A percentile compares a stretch with the other conserved stretches of the same genome.
Evolutionary conservation across 2,329 filamentous ascomycete species (phyloP).

Genomic region (Emericellopsis cladophorae): DNA sequence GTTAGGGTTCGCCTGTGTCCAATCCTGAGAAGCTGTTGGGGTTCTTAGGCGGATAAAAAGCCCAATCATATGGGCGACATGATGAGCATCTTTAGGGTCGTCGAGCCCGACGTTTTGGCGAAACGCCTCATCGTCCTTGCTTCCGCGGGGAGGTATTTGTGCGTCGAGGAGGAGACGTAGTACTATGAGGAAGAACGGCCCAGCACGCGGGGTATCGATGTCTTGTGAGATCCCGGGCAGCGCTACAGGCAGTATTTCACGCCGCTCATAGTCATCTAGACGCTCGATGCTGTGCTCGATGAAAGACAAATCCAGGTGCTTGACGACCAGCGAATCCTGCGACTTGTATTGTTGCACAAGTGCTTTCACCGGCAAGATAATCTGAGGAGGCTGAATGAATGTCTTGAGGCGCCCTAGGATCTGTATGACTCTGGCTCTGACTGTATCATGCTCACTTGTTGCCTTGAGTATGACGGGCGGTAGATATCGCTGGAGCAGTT

Average conservation of each 20-base stretch:
- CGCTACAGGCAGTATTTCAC: conserved; percentile 53
- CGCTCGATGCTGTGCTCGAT: conserved; percentile 65
- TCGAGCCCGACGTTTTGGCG: conserved; percentile 54
- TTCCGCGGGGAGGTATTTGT: conserved; percentile 62
- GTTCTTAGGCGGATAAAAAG: conserved; percentile 47
- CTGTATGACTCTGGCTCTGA: conserved; percentile 60
- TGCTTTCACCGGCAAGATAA: conserved; percentile 73
- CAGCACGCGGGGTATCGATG: conserved; percentile 13
- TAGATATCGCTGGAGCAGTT: conserved; percentile 67
- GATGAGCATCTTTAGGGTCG: conserved; percentile 55
- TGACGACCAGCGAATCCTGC: conserved; percentile 58
- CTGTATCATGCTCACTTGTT: conserved; percentile 64
- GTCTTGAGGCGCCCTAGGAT: conserved; percentile 39
- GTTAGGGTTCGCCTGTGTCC: conserved; percentile 18
- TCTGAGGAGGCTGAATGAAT: conserved; percentile 40
- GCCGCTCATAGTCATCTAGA: conserved; percentile 44
- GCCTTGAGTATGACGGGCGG: conserved; percentile 77
- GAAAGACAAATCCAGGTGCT: conserved; percentile 80
- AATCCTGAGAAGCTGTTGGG: conserved; percentile 16
- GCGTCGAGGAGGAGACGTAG: conserved; percentile 63
- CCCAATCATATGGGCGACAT: conserved; percentile 62
- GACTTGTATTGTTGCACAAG: conserved; percentile 84
- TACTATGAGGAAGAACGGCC: conserved; percentile 71
- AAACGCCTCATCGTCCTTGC: conserved; percentile 61
- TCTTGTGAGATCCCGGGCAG: conserved; percentile 18